Evolutionary conservation across 2,329 filamentous ascomycete genomes (phyloP), one percentile per base, ranked within the genome.

Genomic region (Raffaelea arxii): DNA sequence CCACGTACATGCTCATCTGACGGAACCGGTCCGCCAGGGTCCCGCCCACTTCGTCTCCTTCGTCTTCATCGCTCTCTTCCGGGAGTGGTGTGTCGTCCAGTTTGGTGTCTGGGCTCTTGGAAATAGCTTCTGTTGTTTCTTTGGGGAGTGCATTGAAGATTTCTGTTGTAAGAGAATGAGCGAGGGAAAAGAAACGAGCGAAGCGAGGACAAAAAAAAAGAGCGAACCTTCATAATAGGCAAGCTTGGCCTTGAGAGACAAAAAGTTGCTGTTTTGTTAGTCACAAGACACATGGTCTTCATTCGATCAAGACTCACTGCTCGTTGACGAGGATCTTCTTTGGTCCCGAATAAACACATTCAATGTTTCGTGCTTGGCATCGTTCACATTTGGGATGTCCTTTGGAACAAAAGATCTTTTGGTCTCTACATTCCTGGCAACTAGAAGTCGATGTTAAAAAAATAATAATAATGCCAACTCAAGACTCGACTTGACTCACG

Each of bases 21-120:
- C 58, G 64, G 40, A 65, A 64, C 2, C 61, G 61, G 23, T 61
- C 62, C 3, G 62, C 55, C 3, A 66, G 49, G 3, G 55, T 53
- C n/a, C 60, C 56, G 3, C 59, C 58, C 21, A 60, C 62, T 38
- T 58, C 60, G 16, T 60, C 61, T 4, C 59, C 56, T 3, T 58
- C 56, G 9, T 61, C 62, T 6, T 64, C 55, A 14, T 55, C 55
- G 16, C 55, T 49, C 18, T 48, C 50, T 18, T 39, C 19, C 14
- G 32, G 14, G 16, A 18, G 16, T 36, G 32, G 14, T 30, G 32
- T 18, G 6, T 36, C 6, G 6, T 16, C 32, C 16, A n/a, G 16
- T 9, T 30, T 36, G 6, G n/a, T n/a, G n/a, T n/a, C n/a, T n/a
- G n/a, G n/a, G n/a, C n/a, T n/a, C n/a, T n/a, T n/a, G n/a, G n/a